Conservation (phyloP, 2,329 filamentous ascomycete species). For the Fusarium torulosum region DNA sequence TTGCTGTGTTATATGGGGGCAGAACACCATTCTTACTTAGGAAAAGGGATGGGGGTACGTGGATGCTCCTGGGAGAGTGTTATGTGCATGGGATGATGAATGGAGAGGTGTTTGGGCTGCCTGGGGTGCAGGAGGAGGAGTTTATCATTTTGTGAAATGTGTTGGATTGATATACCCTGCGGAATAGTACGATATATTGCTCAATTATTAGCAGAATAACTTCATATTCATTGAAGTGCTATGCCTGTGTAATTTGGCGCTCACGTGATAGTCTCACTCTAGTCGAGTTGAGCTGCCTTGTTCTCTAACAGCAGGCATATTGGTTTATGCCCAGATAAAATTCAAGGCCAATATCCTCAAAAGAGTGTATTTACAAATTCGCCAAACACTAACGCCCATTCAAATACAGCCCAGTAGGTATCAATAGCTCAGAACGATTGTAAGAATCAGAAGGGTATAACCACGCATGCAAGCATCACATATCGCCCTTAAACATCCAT, state of each 20-base stretch:
- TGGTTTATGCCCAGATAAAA: background rate
- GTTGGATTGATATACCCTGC: slow-evolving; percentile 24
- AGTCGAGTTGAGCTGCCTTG: background rate
- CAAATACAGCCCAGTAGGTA: slow-evolving; percentile 15
- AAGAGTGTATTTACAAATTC: slow-evolving; percentile 21
- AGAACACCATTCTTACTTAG: slow-evolving; percentile 52
- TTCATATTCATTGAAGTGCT: background rate
- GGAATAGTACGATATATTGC: background rate
- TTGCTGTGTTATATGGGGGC: slow-evolving; percentile 53
- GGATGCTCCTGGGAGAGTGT: slow-evolving; percentile 53
- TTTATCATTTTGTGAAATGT: slow-evolving; percentile 49
- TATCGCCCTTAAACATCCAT: background rate
- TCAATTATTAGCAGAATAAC: background rate
- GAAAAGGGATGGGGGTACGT: slow-evolving; percentile 25
- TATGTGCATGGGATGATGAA: slow-evolving; percentile 56
- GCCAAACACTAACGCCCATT: slow-evolving; percentile 32
- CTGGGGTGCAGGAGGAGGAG: slow-evolving; percentile 46
- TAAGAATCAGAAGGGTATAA: slow-evolving; percentile 45
- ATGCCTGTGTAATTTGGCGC: no score
- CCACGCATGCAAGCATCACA: slow-evolving; percentile 6
- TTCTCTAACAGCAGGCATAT: background rate
- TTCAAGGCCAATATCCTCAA: slow-evolving; percentile 8
- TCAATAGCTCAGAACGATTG: slow-evolving; percentile 26
- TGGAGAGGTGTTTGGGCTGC: slow-evolving; percentile 49
- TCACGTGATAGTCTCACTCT: slow-evolving; percentile 1